A percentile compares a stretch with the other conserved stretches of the same genome.
phyloP scores from a whole-genome alignment of 345 rosid species.

The Hypericum androsaemum region DNA sequence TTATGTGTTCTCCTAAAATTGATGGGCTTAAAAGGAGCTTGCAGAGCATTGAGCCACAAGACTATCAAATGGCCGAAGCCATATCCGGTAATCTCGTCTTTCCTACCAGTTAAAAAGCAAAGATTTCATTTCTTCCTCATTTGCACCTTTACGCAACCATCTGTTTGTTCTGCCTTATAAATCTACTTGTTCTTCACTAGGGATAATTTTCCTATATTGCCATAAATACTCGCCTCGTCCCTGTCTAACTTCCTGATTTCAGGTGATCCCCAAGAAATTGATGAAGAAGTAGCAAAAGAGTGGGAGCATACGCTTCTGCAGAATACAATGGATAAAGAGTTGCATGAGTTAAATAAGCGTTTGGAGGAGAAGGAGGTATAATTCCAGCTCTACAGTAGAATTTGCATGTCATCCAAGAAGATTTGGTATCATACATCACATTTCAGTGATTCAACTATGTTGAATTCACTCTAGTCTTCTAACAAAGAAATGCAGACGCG shows the following conservation, averaged over 20 bases:
- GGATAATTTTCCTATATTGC: no score
- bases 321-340: constrained; percentile 86
- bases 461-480: no score
- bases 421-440: no score
- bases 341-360: constrained; percentile 76
- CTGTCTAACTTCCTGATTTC: neutral
- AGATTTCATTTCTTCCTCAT: constrained; percentile 1
- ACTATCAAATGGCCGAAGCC: constrained; percentile 73
- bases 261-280: constrained; percentile 71
- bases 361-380: constrained; percentile 96
- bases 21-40: constrained; percentile 87
- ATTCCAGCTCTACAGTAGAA: constrained; percentile 3
- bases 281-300: constrained; percentile 76
- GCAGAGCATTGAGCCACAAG: constrained; percentile 66
- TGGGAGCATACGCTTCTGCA: constrained; percentile 97
- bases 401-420: no score
- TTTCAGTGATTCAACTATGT: no score
- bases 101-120: no score
- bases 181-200: neutral
- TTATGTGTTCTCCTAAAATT: constrained; percentile 46
- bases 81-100: constrained; percentile 38
- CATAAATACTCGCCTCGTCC: no score
- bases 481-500: no score
- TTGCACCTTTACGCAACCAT: no score
- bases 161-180: neutral